Conservation (phyloP, 352 stramenopile species). For the Phytophthora nicotianae region DNA sequence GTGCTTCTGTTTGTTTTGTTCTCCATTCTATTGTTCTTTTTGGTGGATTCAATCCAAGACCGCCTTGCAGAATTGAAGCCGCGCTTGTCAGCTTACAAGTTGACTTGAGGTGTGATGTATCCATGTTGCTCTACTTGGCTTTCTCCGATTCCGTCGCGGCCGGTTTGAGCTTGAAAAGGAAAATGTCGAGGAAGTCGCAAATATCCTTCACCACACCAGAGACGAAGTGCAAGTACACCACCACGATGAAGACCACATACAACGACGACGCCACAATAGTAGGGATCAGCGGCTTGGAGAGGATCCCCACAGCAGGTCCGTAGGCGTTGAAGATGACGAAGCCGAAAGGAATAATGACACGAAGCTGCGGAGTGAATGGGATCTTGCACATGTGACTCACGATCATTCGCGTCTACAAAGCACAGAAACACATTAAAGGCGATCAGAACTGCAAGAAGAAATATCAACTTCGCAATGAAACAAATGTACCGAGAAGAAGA, state of each 20-base stretch:
- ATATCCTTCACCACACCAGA: constrained; percentile 85
- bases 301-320: constrained; percentile 49
- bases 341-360: constrained; percentile 79
- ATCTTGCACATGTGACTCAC: constrained; percentile 92
- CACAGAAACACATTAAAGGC: constrained; percentile 11
- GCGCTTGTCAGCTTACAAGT: no score
- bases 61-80: neutral
- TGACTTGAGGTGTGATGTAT: no score
- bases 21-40: neutral
- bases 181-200: constrained; percentile 87
- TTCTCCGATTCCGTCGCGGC: constrained; percentile 33
- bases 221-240: constrained; percentile 85
- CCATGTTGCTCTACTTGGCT: constrained; percentile 29
- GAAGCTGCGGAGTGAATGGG: constrained; percentile 80
- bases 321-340: constrained; percentile 82
- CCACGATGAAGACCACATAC: constrained; percentile 77
- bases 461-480: constrained; percentile 4
- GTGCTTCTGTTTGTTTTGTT: constrained; percentile 24
- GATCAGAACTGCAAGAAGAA: neutral
- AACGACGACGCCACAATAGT: constrained; percentile 70
- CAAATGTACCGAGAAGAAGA: constrained; percentile 78
- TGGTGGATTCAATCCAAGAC: neutral
- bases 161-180: constrained; percentile 81
- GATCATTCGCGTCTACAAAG: constrained; percentile 85
- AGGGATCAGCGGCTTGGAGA: constrained; percentile 55